phyloP scores from a whole-genome alignment of 768 basidiomycete species.

The Pulveroboletus sp. region DNA sequence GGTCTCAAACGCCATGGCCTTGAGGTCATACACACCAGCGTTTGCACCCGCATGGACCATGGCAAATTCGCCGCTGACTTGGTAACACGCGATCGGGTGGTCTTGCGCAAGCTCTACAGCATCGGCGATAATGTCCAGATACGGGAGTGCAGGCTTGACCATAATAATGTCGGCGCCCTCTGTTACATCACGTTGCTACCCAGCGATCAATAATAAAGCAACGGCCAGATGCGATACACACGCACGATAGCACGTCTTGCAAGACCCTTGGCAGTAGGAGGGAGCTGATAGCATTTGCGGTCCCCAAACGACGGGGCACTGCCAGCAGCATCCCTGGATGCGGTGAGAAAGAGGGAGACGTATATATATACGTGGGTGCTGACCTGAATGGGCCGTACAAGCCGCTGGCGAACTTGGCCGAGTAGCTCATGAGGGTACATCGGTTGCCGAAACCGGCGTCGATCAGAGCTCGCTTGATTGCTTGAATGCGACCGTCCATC shows the following conservation, averaged over 20 bases:
- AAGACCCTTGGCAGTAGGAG: slow-evolving; percentile 82
- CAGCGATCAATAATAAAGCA: background rate
- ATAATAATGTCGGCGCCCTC: slow-evolving; percentile 99
- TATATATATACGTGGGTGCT: slow-evolving; percentile 15
- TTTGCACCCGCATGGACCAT: slow-evolving; percentile 94
- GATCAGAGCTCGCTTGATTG: slow-evolving; percentile 85
- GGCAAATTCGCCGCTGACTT: slow-evolving; percentile 96
- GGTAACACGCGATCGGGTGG: slow-evolving; percentile 94
- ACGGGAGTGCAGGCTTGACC: slow-evolving; percentile 96
- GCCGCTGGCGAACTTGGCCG: slow-evolving; percentile 94
- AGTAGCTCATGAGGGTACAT: slow-evolving; percentile 94
- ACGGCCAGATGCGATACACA: slow-evolving; percentile 9
- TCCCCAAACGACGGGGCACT: slow-evolving; percentile 94
- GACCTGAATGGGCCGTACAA: slow-evolving; percentile 96
- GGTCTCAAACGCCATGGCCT: slow-evolving; percentile 92
- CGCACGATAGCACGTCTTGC: slow-evolving; percentile 91
- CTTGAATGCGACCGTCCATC: slow-evolving; percentile 96
- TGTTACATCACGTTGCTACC: slow-evolving; percentile 75
- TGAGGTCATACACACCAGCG: slow-evolving; percentile 91
- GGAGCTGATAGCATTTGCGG: slow-evolving; percentile 98
- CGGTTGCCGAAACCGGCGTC: slow-evolving; percentile 82
- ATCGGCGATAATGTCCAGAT: slow-evolving; percentile 94
- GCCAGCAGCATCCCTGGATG: slow-evolving; percentile 88
- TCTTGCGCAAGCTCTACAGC: slow-evolving; percentile 78
- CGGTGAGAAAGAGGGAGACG: background rate